Evolutionary conservation across 495 filamentous ascomycete genomes (phyloP), one percentile per base, ranked within the genome.

Genomic region (Pyronema domesticum): DNA sequence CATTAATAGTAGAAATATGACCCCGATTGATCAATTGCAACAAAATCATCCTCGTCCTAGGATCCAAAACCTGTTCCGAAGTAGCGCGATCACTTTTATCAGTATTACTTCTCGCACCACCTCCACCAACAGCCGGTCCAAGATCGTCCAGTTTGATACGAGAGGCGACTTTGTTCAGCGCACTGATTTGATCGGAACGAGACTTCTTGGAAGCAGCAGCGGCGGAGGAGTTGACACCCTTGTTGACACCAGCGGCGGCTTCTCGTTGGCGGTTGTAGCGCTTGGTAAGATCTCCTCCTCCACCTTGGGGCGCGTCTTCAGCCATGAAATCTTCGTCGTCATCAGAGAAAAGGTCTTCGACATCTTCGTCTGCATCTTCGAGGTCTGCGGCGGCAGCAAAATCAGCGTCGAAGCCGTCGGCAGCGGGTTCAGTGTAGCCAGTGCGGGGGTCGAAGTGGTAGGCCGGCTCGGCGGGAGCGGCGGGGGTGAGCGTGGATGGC

Each of bases 11-110:
- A 15, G 85, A 78, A 13, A 95, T 74, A 47, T 88, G 68, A 18
- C 79, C 78, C 3, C 84, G 76, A 65, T 95, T 95, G 70, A 96
- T 89, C 76, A 96, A 82, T 69, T 95, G 85, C 55, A 94, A 72
- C 37, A 98, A 72, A 46, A 96, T 89, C 86, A 94, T 94, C 52
- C 88, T 80, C 30, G 91, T 96, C 23, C 86, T 78, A 36, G 87
- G 85, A 69, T 98, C 91, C 57, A 98, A 72, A 35, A 96, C 91
- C 64, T 94, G 83, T 66, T 96, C 91, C 57, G 74, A 85, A 3
- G 91, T 98, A 50, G 91, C 91, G 52, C 91, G 80, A 64, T 96
- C 89, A 55, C 82, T 80, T 70, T 86, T 89, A 69, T 98, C 91
- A 62, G 1, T 53, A 45, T 55, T 47, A 0, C 11, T 39, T 17